A percentile compares a stretch with the other conserved stretches of the same genome.
These are phyloP conservation scores for Termitomyces eurrhizus DNA, from an alignment of 768 basidiomycete species.

Conservation along the genomic window DNA sequence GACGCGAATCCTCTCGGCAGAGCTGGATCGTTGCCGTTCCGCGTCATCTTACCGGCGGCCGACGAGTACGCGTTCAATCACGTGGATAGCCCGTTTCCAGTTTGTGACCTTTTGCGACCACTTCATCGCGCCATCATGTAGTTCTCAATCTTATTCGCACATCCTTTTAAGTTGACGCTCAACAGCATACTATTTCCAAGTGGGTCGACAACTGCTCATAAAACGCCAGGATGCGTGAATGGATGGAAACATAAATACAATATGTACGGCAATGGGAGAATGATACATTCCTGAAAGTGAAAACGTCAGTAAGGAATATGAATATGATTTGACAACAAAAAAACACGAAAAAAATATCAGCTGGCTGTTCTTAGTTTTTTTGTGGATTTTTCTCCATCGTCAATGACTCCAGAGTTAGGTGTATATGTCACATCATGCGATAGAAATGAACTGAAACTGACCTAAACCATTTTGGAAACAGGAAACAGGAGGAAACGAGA, in stretches of 20 bases:
- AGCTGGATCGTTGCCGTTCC: neutral
- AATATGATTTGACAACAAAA: neutral
- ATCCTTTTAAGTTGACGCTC: too few relatives aligned
- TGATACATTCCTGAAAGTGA: neutral
- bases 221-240: neutral
- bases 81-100: neutral
- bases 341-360: conserved; percentile 32
- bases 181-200: too few relatives aligned
- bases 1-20: neutral
- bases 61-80: neutral
- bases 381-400: conserved; percentile 40
- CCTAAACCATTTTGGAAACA: neutral
- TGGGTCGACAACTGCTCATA: too few relatives aligned
- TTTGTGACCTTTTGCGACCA: too few relatives aligned
- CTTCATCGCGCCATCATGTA: too few relatives aligned
- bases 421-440: conserved; percentile 41
- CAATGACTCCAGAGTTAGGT: conserved; percentile 40
- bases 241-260: neutral
- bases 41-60: neutral
- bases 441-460: conserved; percentile 12
- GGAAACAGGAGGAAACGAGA: too few relatives aligned
- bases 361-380: conserved; percentile 63
- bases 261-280: neutral
- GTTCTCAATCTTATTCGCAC: too few relatives aligned
- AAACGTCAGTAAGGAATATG: conserved; percentile 3